Evolutionary conservation across 208 protist genomes (phyloP), one percentile per base, ranked within the genome.

Genomic region (Leptomonas seymouri): DNA sequence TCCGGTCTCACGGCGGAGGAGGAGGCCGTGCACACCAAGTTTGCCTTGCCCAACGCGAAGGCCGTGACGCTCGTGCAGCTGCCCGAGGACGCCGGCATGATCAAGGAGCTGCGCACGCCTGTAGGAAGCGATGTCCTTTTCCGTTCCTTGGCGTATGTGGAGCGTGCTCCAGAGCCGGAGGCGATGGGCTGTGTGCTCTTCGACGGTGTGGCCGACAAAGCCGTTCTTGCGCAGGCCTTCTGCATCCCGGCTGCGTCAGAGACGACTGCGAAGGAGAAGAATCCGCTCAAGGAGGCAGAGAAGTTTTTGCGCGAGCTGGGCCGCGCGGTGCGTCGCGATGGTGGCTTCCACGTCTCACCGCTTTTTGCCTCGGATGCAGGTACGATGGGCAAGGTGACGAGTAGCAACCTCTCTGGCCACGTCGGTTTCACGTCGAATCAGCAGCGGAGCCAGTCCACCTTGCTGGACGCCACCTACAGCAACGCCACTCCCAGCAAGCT

Each of bases 401-500:
- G 81, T 58, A 94, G 87, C 75, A 82, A 71, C 48, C 80, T 96
- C 51, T 92, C 91, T 39, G 91, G 83, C 2, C 80, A 90, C 65
- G 81, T 82, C 9, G 62, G 49, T 44, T 96, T 93, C 78, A 94
- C 84, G 54, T 96, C 91, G 39, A 80, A 82, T 44, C 86, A 96
- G 77, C 79, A 96, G 56, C 78, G 80, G 31, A 91, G 80, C 64
- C 80, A 87, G 67, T 76, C 75, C 25, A 93, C 82, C 11, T 69
- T 93, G 34, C 78, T 93, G 53, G 84, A 94, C 64, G 82, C 81
- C 25, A 86, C 91, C n/a, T 94, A 90, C 74, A 94, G 88, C 80
- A 94, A 92, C 62, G 91, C 91, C 15, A 93, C 82, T 16, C 91
- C 88, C 53, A 92, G 76, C 78, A 93, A 89, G 66, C 80, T 94